Percentiles rank a stretch among this genome's conserved stretches.
phyloP scores from a whole-genome alignment of 2,329 filamentous ascomycete genomes.

The Dactylellina sp. region DNA sequence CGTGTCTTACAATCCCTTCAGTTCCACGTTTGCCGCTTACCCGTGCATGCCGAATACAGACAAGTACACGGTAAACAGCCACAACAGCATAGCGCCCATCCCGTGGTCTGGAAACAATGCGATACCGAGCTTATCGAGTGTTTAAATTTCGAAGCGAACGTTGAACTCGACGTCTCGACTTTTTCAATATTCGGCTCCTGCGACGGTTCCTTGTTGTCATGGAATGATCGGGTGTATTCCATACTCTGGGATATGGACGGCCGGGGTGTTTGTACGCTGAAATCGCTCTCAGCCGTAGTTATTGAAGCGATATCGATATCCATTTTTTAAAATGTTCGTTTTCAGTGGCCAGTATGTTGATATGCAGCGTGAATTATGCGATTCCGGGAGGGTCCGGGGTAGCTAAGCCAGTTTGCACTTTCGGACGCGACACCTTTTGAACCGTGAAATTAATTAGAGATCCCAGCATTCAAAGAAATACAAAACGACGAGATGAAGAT shows the following conservation, averaged over 20 bases:
- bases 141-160: slow-evolving; percentile 24
- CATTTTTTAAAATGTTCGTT: too few relatives aligned
- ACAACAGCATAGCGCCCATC: slow-evolving; percentile 50
- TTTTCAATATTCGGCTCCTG: slow-evolving; percentile 16
- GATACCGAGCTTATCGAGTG: slow-evolving; percentile 37
- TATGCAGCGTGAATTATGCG: too few relatives aligned
- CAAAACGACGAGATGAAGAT: too few relatives aligned
- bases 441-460: too few relatives aligned
- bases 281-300: slow-evolving; percentile 27
- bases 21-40: slow-evolving; percentile 39
- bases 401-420: too few relatives aligned
- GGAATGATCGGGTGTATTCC: slow-evolving; percentile 25
- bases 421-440: too few relatives aligned
- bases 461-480: too few relatives aligned
- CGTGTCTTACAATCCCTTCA: not conserved
- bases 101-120: slow-evolving; percentile 43
- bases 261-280: slow-evolving; percentile 9
- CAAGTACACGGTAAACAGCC: slow-evolving; percentile 48
- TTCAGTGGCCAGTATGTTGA: too few relatives aligned
- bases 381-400: not conserved
- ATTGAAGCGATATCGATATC: slow-evolving; percentile 6
- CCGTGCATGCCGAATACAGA: slow-evolving; percentile 47
- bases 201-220: slow-evolving; percentile 18
- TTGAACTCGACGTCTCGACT: slow-evolving; percentile 11
- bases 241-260: slow-evolving; percentile 42